Conservation (phyloP, 345 rosid genomes). For the Citrus cavaleriei region DNA sequence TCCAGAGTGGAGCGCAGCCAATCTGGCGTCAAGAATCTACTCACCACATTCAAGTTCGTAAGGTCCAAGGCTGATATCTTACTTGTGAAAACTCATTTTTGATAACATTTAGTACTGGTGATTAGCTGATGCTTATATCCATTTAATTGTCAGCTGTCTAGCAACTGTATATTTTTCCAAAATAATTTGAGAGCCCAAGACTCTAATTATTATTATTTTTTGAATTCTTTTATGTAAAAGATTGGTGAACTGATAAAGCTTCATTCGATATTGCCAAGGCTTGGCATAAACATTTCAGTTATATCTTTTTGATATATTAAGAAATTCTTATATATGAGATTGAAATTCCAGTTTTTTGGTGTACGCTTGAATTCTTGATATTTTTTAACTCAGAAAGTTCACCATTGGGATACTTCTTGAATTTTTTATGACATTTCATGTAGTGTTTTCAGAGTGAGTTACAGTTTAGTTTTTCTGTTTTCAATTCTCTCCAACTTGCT, state of each 20-base stretch:
- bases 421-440: not conserved
- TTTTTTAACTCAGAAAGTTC: not conserved
- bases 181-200: not conserved
- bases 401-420: not conserved
- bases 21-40: slow-evolving; percentile 94
- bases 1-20: slow-evolving; percentile 93
- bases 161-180: not conserved
- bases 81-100: not conserved
- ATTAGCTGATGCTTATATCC: not conserved
- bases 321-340: not conserved
- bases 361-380: not conserved
- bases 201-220: not conserved
- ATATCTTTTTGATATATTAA: not conserved
- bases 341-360: not conserved
- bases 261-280: not conserved
- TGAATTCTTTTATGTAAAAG: not conserved
- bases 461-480: not conserved
- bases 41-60: slow-evolving; percentile 92
- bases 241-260: not conserved
- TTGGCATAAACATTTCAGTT: not conserved
- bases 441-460: not conserved
- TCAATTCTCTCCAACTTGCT: not conserved
- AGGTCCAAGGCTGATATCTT: slow-evolving; percentile 53
- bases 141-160: not conserved
- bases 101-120: slow-evolving; percentile 8